A percentile compares a stretch with the other conserved stretches of the same genome.
phyloP scores from a whole-genome alignment of 371 early-diverging fungal genomes.

The Haplosporangium sp. region DNA sequence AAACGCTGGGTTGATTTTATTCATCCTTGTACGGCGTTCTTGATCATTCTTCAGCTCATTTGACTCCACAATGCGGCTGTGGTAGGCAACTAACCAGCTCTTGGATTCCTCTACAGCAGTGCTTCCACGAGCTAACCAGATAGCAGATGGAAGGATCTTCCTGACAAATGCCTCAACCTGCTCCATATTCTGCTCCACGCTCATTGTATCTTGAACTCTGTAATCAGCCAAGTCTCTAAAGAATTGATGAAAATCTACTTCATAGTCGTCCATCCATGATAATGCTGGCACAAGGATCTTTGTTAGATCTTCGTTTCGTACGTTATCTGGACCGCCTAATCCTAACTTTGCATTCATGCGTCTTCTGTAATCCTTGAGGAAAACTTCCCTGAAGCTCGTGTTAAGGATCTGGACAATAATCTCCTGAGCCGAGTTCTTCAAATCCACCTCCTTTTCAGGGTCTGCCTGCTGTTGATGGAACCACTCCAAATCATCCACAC shows the following conservation, averaged over 20 bases:
- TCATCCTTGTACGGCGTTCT: slow-evolving; percentile 64
- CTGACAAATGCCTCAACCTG: slow-evolving; percentile 34
- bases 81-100: slow-evolving; percentile 64
- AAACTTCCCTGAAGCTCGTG: slow-evolving; percentile 55
- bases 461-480: slow-evolving; percentile 30
- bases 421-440: slow-evolving; percentile 59
- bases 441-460: slow-evolving; percentile 30
- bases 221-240: slow-evolving; percentile 44
- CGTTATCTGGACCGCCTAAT: slow-evolving; percentile 22
- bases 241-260: slow-evolving; percentile 50
- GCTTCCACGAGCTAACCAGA: slow-evolving; percentile 33
- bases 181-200: slow-evolving; percentile 25
- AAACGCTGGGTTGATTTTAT: slow-evolving; percentile 75
- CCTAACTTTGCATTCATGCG: slow-evolving; percentile 55
- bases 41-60: slow-evolving; percentile 47
- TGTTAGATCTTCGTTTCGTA: slow-evolving; percentile 25
- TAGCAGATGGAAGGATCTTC: slow-evolving; percentile 20
- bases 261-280: slow-evolving; percentile 53
- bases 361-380: slow-evolving; percentile 40
- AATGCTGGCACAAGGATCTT: slow-evolving; percentile 39
- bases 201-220: slow-evolving; percentile 14
- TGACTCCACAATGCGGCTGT: slow-evolving; percentile 58
- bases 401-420: slow-evolving; percentile 52
- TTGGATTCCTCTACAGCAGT: slow-evolving; percentile 29
- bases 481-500: slow-evolving; percentile 56